Evolutionary conservation across 2,329 filamentous ascomycete species (phyloP).

Genomic region (Trichoderma breve): DNA sequence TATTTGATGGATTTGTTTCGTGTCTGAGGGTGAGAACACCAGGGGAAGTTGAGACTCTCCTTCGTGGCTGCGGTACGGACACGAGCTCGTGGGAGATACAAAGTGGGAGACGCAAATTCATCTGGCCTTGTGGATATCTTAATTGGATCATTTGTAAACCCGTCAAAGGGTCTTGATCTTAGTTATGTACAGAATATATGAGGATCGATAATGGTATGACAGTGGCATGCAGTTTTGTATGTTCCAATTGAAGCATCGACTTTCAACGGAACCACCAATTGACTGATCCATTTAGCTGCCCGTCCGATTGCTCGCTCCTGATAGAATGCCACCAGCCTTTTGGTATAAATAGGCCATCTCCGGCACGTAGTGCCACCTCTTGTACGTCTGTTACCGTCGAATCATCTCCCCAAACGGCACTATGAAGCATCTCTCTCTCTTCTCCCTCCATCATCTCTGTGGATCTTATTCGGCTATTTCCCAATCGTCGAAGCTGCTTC

Average conservation of each 20-base stretch:
- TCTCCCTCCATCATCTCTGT: slow-evolving; percentile 88
- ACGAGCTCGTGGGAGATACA: slow-evolving; percentile 47
- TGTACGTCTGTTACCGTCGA: slow-evolving; percentile 34
- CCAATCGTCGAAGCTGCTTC: slow-evolving; percentile 36
- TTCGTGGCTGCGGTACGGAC: slow-evolving; percentile 51
- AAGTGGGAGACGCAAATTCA: slow-evolving; percentile 46
- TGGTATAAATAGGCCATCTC: slow-evolving; percentile 42
- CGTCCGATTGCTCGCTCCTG: slow-evolving; percentile 36
- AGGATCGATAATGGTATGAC: background rate
- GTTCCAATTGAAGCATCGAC: background rate
- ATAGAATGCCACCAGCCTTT: slow-evolving; percentile 49
- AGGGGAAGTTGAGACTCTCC: slow-evolving; percentile 60
- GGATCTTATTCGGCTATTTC: slow-evolving; percentile 60
- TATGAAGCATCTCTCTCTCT: slow-evolving; percentile 65
- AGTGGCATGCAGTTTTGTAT: background rate
- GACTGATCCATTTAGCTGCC: slow-evolving; percentile 42
- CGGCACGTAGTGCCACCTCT: slow-evolving; percentile 59
- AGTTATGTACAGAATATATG: background rate
- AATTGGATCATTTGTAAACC: slow-evolving; percentile 37
- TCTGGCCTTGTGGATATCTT: slow-evolving; percentile 52
- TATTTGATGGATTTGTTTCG: slow-evolving; percentile 68
- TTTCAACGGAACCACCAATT: slow-evolving; percentile 47
- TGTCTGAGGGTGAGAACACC: slow-evolving; percentile 65
- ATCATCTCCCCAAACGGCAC: slow-evolving; percentile 63
- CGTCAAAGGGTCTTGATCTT: background rate